A percentile compares a stretch with the other conserved stretches of the same genome.
These are phyloP conservation scores for Clitopilus passeckerianus DNA, from an alignment of 768 basidiomycete species.

Conservation along the genomic window DNA sequence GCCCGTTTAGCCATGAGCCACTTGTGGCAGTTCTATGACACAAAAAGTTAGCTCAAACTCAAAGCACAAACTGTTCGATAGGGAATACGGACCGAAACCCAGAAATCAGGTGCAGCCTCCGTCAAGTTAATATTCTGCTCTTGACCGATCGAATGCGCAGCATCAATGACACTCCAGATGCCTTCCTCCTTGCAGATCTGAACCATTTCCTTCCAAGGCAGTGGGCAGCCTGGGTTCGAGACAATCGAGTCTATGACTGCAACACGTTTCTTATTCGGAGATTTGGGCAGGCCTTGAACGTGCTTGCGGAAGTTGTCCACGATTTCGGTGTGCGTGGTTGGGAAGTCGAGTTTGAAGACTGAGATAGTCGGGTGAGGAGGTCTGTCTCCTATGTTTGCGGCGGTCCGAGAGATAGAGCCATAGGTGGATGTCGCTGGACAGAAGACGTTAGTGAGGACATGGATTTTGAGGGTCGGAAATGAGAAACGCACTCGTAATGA, in stretches of 20 bases:
- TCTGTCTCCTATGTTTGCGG: constrained; percentile 51
- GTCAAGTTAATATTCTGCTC: constrained; percentile 56
- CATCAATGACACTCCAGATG: constrained; percentile 64
- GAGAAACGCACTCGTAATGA: constrained; percentile 49
- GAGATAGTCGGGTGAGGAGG: constrained; percentile 47
- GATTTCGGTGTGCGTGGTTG: constrained; percentile 42
- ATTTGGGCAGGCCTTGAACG: constrained; percentile 8
- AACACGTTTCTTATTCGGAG: constrained; percentile 41
- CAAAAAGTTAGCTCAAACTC: not conserved
- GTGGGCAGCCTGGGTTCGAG: constrained; percentile 52
- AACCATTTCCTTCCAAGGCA: constrained; percentile 74
- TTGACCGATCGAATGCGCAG: constrained; percentile 75
- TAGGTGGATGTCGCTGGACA: constrained; percentile 30
- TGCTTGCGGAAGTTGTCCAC: constrained; percentile 28
- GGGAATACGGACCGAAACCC: constrained; percentile 53
- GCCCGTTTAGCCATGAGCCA: constrained; percentile 62
- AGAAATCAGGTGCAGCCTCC: constrained; percentile 49
- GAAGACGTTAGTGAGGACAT: not conserved
- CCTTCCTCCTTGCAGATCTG: constrained; percentile 59
- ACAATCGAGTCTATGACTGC: constrained; percentile 67
- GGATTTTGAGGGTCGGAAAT: not conserved
- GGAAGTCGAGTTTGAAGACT: constrained; percentile 47
- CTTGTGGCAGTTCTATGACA: constrained; percentile 60
- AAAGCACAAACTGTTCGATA: not conserved
- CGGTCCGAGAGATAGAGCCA: constrained; percentile 39